Evolutionary conservation across 495 filamentous ascomycete species (phyloP).

Genomic region (Cetradonia linearis): DNA sequence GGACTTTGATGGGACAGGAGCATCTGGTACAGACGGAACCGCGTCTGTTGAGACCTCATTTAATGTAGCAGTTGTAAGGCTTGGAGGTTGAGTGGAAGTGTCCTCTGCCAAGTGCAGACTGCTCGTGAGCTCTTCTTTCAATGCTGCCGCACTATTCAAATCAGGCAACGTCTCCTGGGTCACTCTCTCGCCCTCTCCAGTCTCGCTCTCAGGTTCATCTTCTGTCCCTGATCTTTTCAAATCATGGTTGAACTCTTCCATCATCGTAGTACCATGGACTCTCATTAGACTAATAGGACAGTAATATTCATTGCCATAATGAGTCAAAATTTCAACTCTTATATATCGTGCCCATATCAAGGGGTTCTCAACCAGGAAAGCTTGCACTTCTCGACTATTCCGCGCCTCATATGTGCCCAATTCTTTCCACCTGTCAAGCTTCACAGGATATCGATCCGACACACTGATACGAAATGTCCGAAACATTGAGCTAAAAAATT

Average conservation of each 20-base stretch:
- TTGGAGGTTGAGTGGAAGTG: not conserved
- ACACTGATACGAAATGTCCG: conserved; percentile 81
- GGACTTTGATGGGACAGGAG: not conserved
- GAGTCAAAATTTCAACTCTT: conserved; percentile 78
- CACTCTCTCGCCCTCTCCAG: conserved; percentile 31
- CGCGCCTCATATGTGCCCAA: conserved; percentile 80
- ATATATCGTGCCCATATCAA: conserved; percentile 93
- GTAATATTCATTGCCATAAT: conserved; percentile 94
- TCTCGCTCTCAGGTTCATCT: conserved; percentile 41
- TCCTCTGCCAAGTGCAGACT: not conserved
- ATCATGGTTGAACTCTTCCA: conserved; percentile 76
- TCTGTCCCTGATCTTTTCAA: conserved; percentile 55
- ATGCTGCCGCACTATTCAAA: conserved; percentile 21
- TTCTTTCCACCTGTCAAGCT: conserved; percentile 82
- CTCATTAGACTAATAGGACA: conserved; percentile 85
- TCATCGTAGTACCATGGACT: conserved; percentile 92
- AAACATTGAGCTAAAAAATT: conserved; percentile 97
- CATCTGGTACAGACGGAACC: not conserved
- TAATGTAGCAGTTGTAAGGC: not conserved
- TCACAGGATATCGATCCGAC: conserved; percentile 86
- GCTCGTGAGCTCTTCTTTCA: conserved; percentile 2
- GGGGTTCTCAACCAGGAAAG: conserved; percentile 84
- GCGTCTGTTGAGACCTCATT: not conserved
- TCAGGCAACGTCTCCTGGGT: conserved; percentile 22
- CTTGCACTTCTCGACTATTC: conserved; percentile 87